phyloP scores from a whole-genome alignment of 2,329 filamentous ascomycete species.

The Nemania bipapillata region DNA sequence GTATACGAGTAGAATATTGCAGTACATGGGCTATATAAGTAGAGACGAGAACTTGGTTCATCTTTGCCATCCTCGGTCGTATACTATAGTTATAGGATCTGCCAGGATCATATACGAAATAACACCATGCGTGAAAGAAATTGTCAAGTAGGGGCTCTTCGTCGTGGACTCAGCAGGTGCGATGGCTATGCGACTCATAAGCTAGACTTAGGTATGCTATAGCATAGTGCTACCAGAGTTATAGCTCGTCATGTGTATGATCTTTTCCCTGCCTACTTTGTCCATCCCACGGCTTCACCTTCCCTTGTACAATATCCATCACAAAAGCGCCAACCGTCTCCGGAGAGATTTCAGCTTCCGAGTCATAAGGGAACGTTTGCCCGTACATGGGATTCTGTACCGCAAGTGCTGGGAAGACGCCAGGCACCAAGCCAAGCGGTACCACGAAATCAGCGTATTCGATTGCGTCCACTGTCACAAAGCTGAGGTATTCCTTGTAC shows the following conservation, averaged over 20 bases:
- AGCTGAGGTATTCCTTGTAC: conserved; percentile 60
- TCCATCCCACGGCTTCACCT: conserved; percentile 55
- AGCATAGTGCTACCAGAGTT: neutral
- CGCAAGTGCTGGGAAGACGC: conserved; percentile 52
- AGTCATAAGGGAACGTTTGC: conserved; percentile 56
- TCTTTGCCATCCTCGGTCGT: neutral
- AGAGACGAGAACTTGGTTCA: neutral
- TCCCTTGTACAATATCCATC: conserved; percentile 58
- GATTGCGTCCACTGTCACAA: conserved; percentile 59
- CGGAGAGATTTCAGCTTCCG: conserved; percentile 48
- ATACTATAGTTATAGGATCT: neutral
- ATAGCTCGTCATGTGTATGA: conserved; percentile 44
- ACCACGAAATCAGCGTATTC: conserved; percentile 60
- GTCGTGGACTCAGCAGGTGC: neutral
- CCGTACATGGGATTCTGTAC: conserved; percentile 60
- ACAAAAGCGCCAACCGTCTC: conserved; percentile 58
- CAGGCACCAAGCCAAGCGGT: conserved; percentile 54
- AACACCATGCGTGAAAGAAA: neutral
- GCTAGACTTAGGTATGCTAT: neutral
- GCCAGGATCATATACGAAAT: neutral
- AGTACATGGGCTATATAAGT: neutral
- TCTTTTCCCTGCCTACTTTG: conserved; percentile 27
- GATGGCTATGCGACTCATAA: no score
- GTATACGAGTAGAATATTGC: conserved; percentile 15
- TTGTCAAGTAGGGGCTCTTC: neutral